Evolutionary conservation across 2,329 filamentous ascomycete species (phyloP).

Genomic region (Ustilaginoidea virens): DNA sequence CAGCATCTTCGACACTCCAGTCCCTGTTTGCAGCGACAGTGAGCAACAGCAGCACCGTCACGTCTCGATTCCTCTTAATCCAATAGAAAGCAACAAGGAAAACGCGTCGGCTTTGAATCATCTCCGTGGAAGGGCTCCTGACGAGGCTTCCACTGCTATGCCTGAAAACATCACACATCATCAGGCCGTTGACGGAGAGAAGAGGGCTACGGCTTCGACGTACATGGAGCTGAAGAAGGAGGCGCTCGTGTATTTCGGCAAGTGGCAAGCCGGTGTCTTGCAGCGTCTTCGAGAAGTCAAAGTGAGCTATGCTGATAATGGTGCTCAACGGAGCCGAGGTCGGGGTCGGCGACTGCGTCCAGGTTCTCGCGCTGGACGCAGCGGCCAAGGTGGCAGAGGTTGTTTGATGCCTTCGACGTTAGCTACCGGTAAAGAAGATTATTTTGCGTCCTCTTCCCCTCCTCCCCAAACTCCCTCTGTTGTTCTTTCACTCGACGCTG

Average conservation of each 20-base stretch:
- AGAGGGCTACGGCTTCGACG: constrained; percentile 23
- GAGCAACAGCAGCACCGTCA: constrained; percentile 19
- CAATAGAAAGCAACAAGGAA: constrained; percentile 9
- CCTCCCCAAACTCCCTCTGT: neutral
- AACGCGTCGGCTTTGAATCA: constrained; percentile 5
- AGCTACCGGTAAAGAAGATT: constrained; percentile 23
- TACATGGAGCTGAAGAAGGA: constrained; percentile 55
- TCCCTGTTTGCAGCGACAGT: constrained; percentile 15
- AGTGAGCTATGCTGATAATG: constrained; percentile 24
- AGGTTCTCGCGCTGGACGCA: constrained; percentile 12
- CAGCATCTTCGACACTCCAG: constrained; percentile 34
- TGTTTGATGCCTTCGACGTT: constrained; percentile 14
- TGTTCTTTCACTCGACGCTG: no score
- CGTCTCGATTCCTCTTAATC: constrained; percentile 17
- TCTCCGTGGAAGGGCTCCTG: constrained; percentile 2
- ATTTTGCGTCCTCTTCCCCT: no score
- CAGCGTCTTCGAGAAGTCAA: constrained; percentile 55
- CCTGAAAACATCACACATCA: constrained; percentile 14
- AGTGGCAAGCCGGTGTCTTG: constrained; percentile 62
- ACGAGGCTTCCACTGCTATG: constrained; percentile 7
- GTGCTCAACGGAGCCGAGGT: constrained; percentile 14
- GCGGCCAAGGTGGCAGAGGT: constrained; percentile 17
- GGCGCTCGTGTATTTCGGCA: constrained; percentile 55
- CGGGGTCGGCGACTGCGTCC: constrained; percentile 14
- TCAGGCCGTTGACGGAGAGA: constrained; percentile 16